phyloP scores from a whole-genome alignment of 495 filamentous ascomycete genomes.

The Halenospora varia region DNA sequence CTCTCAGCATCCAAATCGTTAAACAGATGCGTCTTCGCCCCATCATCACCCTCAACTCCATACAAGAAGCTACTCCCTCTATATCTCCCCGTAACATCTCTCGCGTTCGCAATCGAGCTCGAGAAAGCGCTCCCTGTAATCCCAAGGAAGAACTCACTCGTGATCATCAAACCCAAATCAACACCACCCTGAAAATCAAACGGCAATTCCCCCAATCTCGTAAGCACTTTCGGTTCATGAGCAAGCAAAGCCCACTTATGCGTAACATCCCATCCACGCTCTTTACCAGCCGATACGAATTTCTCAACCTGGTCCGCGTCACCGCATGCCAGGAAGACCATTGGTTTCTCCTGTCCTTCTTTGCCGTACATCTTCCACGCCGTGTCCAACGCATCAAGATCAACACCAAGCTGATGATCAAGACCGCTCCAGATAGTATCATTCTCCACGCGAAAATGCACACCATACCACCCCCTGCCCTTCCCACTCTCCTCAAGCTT shows the following conservation, averaged over 20 bases:
- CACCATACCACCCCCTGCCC: constrained; percentile 19
- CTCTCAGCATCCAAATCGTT: constrained; percentile 16
- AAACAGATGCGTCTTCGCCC: constrained; percentile 23
- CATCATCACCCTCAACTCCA: constrained; percentile 17
- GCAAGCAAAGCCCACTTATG: constrained; percentile 22
- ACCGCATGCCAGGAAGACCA: constrained; percentile 26
- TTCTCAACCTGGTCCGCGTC: constrained; percentile 20
- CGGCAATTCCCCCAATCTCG: constrained; percentile 16
- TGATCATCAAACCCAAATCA: constrained; percentile 24
- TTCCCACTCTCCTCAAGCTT: constrained; percentile 10
- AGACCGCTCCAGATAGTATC: constrained; percentile 25
- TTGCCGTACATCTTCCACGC: constrained; percentile 17
- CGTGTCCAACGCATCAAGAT: constrained; percentile 23
- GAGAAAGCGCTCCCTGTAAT: constrained; percentile 25
- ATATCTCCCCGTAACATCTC: constrained; percentile 24
- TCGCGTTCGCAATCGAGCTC: constrained; percentile 21
- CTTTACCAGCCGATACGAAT: constrained; percentile 17
- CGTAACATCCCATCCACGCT: constrained; percentile 24
- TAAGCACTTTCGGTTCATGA: constrained; percentile 3
- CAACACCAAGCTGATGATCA: constrained; percentile 21
- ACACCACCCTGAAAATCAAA: constrained; percentile 27
- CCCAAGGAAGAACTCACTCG: constrained; percentile 22
- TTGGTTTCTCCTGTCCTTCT: constrained; percentile 9
- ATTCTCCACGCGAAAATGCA: constrained; percentile 26
- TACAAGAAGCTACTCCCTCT: constrained; percentile 18